Conservation (phyloP, 2,329 filamentous ascomycete genomes). For the Ceratocystis alfenasii region DNA sequence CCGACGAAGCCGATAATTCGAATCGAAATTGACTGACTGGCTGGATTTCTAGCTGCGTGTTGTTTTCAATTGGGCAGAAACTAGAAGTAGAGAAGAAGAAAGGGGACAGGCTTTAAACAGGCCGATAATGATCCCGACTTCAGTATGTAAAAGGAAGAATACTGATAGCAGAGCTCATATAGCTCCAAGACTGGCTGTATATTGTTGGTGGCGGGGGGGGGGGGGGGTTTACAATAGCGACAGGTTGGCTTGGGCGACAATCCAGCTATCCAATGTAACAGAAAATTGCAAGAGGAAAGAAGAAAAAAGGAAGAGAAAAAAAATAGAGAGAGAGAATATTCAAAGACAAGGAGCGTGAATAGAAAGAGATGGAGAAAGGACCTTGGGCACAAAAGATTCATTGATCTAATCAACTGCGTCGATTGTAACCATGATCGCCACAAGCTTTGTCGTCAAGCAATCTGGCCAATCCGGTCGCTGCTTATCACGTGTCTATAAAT, state of each 20-base stretch:
- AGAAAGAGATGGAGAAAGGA: slow-evolving; percentile 8
- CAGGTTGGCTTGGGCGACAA: not conserved
- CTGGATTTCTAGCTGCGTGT: not conserved
- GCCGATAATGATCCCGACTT: not conserved
- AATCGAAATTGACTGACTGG: not conserved
- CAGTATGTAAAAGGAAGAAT: not conserved
- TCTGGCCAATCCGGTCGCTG: not conserved
- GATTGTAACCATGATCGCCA: slow-evolving; percentile 9
- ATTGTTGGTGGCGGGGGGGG: not conserved
- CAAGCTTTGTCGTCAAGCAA: slow-evolving; percentile 1
- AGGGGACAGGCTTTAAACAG: not conserved
- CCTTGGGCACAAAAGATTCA: not conserved
- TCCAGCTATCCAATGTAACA: not conserved
- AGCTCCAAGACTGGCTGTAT: not conserved
- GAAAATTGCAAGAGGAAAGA: not conserved
- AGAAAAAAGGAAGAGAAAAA: not conserved
- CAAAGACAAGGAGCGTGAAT: slow-evolving; percentile 5
- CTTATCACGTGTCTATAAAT: not conserved
- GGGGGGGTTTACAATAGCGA: not conserved
- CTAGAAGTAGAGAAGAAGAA: not conserved
- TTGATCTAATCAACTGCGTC: not conserved
- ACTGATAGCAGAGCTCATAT: not conserved
- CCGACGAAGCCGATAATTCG: not conserved
- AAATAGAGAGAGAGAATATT: slow-evolving; percentile 7
- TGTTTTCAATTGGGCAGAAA: not conserved